Evolutionary conservation across 2,329 filamentous ascomycete species (phyloP).

Genomic region (Neofusicoccum sp.): DNA sequence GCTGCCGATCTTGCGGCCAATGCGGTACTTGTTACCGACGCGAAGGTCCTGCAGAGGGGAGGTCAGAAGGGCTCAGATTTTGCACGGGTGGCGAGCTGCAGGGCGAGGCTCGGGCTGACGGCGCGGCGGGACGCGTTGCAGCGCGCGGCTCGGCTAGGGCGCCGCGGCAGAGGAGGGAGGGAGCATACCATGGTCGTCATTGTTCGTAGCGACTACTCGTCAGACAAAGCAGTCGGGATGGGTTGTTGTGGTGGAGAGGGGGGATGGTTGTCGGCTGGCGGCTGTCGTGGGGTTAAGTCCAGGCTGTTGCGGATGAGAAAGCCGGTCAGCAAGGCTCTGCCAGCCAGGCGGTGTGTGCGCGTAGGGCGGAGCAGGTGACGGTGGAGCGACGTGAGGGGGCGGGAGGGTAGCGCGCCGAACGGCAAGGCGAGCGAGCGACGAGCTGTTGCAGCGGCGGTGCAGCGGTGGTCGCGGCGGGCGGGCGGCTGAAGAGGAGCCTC

Average conservation of each 20-base stretch:
- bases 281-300: slow-evolving; percentile 30
- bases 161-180: slow-evolving; percentile 33
- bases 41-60: slow-evolving; percentile 74
- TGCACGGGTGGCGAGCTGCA: slow-evolving; percentile 20
- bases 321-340: slow-evolving; percentile 43
- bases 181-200: slow-evolving; percentile 64
- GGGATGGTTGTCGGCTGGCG: slow-evolving; percentile 25
- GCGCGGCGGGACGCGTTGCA: background rate
- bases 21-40: slow-evolving; percentile 99
- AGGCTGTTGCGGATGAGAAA: slow-evolving; percentile 33
- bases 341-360: slow-evolving; percentile 41
- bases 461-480: slow-evolving; percentile 1
- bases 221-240: slow-evolving; percentile 14
- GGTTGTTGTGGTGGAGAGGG: slow-evolving; percentile 22
- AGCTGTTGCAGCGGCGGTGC: slow-evolving; percentile 19
- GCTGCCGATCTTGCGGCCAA: slow-evolving; percentile 97
- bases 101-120: slow-evolving; percentile 17
- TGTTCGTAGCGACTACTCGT: slow-evolving; percentile 29
- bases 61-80: slow-evolving; percentile 8
- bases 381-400: slow-evolving; percentile 22
- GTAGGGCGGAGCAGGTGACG: slow-evolving; percentile 33
- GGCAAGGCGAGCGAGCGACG: slow-evolving; percentile 8
- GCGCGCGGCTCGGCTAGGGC: slow-evolving; percentile 18
- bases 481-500: slow-evolving; percentile 21
- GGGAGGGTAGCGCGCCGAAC: slow-evolving; percentile 3